These are phyloP conservation scores for Chlorella sp. DNA, from an alignment of 139 green algal species.

Conservation along the genomic window DNA sequence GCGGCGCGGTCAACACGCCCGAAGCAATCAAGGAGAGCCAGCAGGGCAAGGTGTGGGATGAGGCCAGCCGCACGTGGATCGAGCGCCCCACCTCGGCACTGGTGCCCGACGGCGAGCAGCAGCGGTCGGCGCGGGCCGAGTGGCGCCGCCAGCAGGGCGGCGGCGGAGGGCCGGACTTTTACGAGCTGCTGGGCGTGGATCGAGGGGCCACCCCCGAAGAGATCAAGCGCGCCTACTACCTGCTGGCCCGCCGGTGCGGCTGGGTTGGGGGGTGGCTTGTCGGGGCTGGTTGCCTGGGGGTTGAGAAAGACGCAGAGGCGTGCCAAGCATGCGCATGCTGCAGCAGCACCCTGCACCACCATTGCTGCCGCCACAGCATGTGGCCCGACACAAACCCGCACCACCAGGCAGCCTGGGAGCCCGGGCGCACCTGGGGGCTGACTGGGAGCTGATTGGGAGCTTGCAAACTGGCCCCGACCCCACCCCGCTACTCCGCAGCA, in stretches of 20 bases:
- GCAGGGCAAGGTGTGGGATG: slow-evolving; percentile 77
- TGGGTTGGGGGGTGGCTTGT: too few relatives aligned
- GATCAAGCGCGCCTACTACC: slow-evolving; percentile 94
- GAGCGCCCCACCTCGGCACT: slow-evolving; percentile 55
- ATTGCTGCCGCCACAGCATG: not conserved
- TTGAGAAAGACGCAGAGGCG: not conserved
- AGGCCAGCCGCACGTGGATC: slow-evolving; percentile 56
- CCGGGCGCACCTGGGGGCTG: too few relatives aligned
- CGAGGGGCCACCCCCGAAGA: slow-evolving; percentile 63
- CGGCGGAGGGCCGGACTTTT: slow-evolving; percentile 56
- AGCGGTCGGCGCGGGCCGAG: not conserved
- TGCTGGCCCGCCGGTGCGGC: slow-evolving; percentile 76
- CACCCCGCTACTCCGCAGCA: not conserved
- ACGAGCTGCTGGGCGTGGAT: slow-evolving; percentile 74
- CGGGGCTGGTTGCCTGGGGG: too few relatives aligned
- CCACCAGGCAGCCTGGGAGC: too few relatives aligned
- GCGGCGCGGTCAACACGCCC: slow-evolving; percentile 79
- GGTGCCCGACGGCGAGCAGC: slow-evolving; percentile 30
- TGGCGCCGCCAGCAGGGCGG: slow-evolving; percentile 34
- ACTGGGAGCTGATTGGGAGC: too few relatives aligned
- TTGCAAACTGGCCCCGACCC: too few relatives aligned
- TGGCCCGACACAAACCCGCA: too few relatives aligned
- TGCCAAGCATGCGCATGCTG: not conserved
- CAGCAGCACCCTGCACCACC: too few relatives aligned
- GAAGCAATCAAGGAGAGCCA: slow-evolving; percentile 67